Base-by-base conservation (phyloP, 78 protist genomes). In the Dictyostelium citrinum region DNA sequence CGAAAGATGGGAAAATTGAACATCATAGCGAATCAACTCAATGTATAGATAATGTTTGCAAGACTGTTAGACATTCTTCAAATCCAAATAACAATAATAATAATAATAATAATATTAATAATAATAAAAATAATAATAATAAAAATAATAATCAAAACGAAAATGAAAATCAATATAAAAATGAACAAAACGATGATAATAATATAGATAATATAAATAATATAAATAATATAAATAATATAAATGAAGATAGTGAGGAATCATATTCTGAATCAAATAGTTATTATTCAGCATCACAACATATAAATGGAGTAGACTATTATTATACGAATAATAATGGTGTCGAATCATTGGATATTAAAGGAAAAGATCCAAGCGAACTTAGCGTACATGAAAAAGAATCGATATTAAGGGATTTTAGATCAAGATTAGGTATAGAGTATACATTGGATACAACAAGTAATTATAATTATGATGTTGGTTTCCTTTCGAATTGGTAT, bases 281-380 rank as follows among this genome's bases (percentile, higher is more conserved):
- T 35, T 80, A 80, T 58, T 55, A 80, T 55, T 33, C 84, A 29
- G 43, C 84, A n/a, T 55, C 84, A 29, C 61, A 80, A 9, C 61
- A 67, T 55, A 16, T 55, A 22, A 61, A 80, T 35, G 84, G 84
- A 33, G 55, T 80, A 22, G 84, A 80, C 39, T 80, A 80, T 80
- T 58, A 80, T 58, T 80, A 80, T 80, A 80, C 84, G 39, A 80
- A 80, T 58, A 80, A 80, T 35, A 80, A 80, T 58, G 84, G 84
- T 31, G 84, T 58, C 5, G 84, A 80, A 22, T 55, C 68, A 16
- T 55, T 80, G 35, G 39, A 22, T 80, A 80, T 80, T 22, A 49
- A 55, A 33, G 84, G 84, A 31, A 58, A 35, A 5, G 84, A 80
- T 80, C 49, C 84, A 55, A 49, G n/a, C 35, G 33, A 67, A 29